Evolutionary conservation across 2,329 filamentous ascomycete species (phyloP), one percentile per base, ranked within the genome.

Genomic region (Fonsecaea erecta): DNA sequence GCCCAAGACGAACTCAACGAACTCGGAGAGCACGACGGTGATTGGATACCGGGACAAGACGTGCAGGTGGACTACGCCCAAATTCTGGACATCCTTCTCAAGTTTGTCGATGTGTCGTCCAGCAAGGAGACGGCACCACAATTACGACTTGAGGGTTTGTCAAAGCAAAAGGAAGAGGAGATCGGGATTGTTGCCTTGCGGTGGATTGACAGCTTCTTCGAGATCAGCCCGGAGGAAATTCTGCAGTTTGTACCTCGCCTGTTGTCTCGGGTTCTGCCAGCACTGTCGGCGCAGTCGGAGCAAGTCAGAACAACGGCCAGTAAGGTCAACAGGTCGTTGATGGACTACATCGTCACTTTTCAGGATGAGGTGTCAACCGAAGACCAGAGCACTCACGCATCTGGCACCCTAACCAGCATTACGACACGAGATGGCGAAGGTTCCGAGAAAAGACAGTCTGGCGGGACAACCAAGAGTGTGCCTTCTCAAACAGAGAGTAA

Each of bases 41-140:
- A 98, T 74, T 99, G 94, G 93, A 89, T 98, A 52, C 96, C 96
- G 0, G 95, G 96, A 0, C 95, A 99, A 78, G 95, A 99, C 76
- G 93, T 97, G 7, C 90, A 96, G 65, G 91, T 99, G 67, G 94
- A 98, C 77, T 92, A 97, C 77, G 88, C 91, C 66, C 92, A 90
- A 70, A 96, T 99, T 37, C 80, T 99, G 54, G 91, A 96, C 71
- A 99, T 98, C 60, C 79, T 99, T 48, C 93, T 96, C 1, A 88
- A 89, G 12, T 97, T 95, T 68, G 84, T 99, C 52, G 91, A 96
- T 62, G 69, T 71, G 5, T 71, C 71, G 5, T 70, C 70, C 28
- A 70, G 63, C 35, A 70, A 69, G 54, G 70, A 69, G 18, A 53
- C 66, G 5, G 60, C 65, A 16, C 58, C 70, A 11, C 63, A 53